Base-by-base conservation (phyloP, 352 stramenopile genomes). In the Pythium aristosporum region DNA sequence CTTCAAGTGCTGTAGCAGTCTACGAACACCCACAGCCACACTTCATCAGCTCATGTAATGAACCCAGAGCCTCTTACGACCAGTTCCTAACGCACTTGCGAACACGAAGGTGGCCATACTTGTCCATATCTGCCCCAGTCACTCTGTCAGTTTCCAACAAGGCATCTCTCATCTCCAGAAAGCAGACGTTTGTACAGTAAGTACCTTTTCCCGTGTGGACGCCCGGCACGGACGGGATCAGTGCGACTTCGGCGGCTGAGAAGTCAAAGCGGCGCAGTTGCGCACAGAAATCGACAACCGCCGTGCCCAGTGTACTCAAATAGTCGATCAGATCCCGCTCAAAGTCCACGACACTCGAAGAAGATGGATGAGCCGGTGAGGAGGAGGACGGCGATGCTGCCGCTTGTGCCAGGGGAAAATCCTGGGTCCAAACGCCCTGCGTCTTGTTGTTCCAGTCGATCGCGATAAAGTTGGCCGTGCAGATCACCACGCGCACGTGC, bases 361-460 rank as follows among this genome's bases (percentile, higher is more conserved):
- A 7, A 48, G 12, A 12, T 48, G 28, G 8, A 48, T 30, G 34
- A 23, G 53, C 4, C 25, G 41, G 12, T 41, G 21, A 30, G 25
- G 43, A 16, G 10, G 23, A 11, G 18, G 39, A 5, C 47, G 12
- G 6, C 43, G 28, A 7, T 44, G 37, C 36, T 23, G 54, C 10
- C 36, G 25, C 30, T 18, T 12, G 8, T 8, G 34, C 34, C 21
- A 92, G 71, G 0, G 70, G 74, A 67, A 96, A 96, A 50, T 95
- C 86, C 61, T 96, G 85, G 12, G 72, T 82, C 84, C 85, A 96
- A 6, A 96, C 68, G 8, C 81, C 88, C 57, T 96, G 85, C 5
- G 83, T 95, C 72, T 96, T 96, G 52, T 76, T 78, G 65, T 89
- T 74, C 83, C 86, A 94, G 63, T 96, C 88, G 32, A 74, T 76